Percentiles rank a stretch among this genome's conserved stretches.
Evolutionary conservation across 257 asterid genomes (phyloP).

Genomic region (Cruciata laevipes): DNA sequence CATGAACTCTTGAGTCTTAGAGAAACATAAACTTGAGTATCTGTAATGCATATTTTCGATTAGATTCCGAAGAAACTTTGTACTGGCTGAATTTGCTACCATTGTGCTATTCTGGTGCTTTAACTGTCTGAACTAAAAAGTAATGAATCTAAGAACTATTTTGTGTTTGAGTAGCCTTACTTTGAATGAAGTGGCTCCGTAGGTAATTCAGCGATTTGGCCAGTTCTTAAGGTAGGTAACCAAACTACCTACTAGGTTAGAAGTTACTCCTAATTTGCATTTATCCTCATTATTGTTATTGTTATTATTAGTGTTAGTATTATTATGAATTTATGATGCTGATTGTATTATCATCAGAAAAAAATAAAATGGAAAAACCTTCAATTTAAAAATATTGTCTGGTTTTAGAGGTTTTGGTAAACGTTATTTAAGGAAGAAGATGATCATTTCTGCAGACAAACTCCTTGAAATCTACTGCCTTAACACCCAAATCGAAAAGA

Average conservation of each 20-base stretch:
- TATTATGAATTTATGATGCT: too few relatives aligned
- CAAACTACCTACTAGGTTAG: background rate
- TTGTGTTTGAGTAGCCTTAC: too few relatives aligned
- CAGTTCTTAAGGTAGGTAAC: background rate
- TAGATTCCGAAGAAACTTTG: too few relatives aligned
- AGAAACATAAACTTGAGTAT: too few relatives aligned
- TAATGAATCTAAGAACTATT: background rate
- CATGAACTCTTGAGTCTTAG: too few relatives aligned
- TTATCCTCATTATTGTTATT: too few relatives aligned
- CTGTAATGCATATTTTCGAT: too few relatives aligned
- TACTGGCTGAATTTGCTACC: too few relatives aligned
- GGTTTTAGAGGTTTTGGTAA: background rate
- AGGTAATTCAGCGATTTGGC: background rate
- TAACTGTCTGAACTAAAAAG: background rate
- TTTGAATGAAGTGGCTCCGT: background rate
- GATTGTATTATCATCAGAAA: too few relatives aligned
- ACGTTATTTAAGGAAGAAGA: background rate
- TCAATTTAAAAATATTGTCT: background rate
- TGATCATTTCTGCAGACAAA: background rate
- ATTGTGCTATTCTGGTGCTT: background rate
- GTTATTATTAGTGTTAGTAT: too few relatives aligned
- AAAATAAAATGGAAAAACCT: too few relatives aligned
- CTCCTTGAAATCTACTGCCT: background rate
- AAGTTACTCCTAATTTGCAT: background rate
- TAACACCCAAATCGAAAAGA: background rate